Conservation (phyloP, 345 rosid species). For the Crucihimalaya himalaica region DNA sequence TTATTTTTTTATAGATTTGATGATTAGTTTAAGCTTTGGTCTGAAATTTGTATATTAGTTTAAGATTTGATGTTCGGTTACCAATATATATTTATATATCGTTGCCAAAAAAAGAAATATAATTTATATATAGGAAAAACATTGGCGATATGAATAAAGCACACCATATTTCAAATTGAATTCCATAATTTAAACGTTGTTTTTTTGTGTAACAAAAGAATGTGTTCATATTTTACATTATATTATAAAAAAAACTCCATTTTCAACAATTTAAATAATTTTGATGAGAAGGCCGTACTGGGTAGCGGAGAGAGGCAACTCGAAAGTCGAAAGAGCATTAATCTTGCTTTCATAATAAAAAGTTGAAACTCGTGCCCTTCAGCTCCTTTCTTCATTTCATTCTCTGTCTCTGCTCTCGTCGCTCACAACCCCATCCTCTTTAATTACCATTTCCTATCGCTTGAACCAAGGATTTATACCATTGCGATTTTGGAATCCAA, state of each 20-base stretch:
- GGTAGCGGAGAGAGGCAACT: constrained; percentile 10
- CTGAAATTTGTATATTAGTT: no score
- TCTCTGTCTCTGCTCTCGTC: constrained; percentile 2
- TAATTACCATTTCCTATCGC: neutral
- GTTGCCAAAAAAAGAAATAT: no score
- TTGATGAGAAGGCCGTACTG: neutral
- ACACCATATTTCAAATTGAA: no score
- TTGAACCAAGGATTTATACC: constrained; percentile 9
- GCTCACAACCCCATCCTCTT: constrained; percentile 13
- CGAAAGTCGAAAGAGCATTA: constrained; percentile 30
- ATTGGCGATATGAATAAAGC: no score
- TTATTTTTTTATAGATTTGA: no score
- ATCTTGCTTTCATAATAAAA: constrained; percentile 4
- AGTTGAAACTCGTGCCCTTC: constrained; percentile 19
- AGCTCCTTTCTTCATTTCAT: neutral
- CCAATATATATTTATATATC: no score
- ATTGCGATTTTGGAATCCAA: neutral
- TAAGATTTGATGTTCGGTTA: no score
- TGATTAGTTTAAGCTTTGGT: no score
- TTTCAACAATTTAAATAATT: neutral
- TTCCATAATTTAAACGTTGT: neutral
- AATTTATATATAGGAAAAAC: no score
- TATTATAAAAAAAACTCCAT: neutral
- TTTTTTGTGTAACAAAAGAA: neutral
- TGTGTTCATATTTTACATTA: neutral